Evolutionary conservation across 169 alveolate species (phyloP).

Genomic region (Plasmodium gallinaceum): DNA sequence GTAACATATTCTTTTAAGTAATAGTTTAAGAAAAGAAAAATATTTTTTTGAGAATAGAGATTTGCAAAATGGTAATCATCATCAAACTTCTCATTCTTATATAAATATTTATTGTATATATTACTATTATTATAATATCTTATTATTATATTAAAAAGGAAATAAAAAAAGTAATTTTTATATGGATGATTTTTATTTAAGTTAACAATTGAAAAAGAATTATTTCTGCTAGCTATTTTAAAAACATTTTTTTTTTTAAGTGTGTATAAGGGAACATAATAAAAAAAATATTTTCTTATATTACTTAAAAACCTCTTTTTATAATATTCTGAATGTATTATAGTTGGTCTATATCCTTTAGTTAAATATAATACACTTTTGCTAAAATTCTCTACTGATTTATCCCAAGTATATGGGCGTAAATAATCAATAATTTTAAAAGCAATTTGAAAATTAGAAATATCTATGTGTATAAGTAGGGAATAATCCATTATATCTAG

Average conservation of each 20-base stretch:
- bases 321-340: slow-evolving; percentile 76
- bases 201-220: slow-evolving; percentile 32
- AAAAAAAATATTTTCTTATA: slow-evolving; percentile 58
- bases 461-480: slow-evolving; percentile 61
- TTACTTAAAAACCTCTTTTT: slow-evolving; percentile 66
- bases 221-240: slow-evolving; percentile 14
- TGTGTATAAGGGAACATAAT: slow-evolving; percentile 52
- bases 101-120: slow-evolving; percentile 45
- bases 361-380: slow-evolving; percentile 75
- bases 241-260: slow-evolving; percentile 57
- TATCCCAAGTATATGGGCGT: slow-evolving; percentile 77
- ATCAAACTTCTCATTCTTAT: not conserved
- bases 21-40: slow-evolving; percentile 42
- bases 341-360: slow-evolving; percentile 71
- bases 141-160: slow-evolving; percentile 46
- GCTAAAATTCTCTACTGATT: slow-evolving; percentile 72
- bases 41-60: slow-evolving; percentile 33
- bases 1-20: slow-evolving; percentile 32
- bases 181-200: slow-evolving; percentile 30
- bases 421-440: slow-evolving; percentile 75
- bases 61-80: slow-evolving; percentile 1
- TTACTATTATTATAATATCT: slow-evolving; percentile 43
- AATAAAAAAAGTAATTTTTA: slow-evolving; percentile 38
- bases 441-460: slow-evolving; percentile 36
- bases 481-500: slow-evolving; percentile 76